A percentile compares a stretch with the other conserved stretches of the same genome.
phyloP scores from a whole-genome alignment of 1,284 basidiomycete genomes.

The Melampsora occidentalis region DNA sequence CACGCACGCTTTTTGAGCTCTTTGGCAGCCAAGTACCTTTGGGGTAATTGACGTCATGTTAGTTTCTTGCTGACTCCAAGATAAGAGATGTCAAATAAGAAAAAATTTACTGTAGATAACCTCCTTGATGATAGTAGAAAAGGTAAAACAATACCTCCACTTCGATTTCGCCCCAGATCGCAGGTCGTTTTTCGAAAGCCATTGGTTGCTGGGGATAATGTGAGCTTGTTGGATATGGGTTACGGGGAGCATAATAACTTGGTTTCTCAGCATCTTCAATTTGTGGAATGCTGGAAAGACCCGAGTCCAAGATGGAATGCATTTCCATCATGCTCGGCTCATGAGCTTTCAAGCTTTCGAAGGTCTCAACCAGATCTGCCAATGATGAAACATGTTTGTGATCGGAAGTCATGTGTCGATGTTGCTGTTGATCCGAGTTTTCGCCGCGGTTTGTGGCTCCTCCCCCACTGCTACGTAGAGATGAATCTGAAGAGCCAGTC shows the following conservation, averaged over 20 bases:
- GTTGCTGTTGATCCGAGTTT: constrained; percentile 47
- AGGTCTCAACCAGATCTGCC: constrained; percentile 88
- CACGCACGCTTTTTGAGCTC: constrained; percentile 97
- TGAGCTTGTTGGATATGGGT: constrained; percentile 83
- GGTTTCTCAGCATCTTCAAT: constrained; percentile 93
- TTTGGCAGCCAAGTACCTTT: constrained; percentile 87
- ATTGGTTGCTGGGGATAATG: constrained; percentile 92
- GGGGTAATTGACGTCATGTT: not conserved
- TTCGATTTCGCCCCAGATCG: constrained; percentile 86
- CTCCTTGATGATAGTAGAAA: constrained; percentile 96
- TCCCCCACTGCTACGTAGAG: not conserved
- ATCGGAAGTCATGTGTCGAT: constrained; percentile 48
- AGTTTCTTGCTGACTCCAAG: not conserved
- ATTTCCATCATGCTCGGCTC: constrained; percentile 64
- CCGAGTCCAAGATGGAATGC: constrained; percentile 85
- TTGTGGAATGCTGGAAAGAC: constrained; percentile 82
- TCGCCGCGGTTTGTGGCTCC: not conserved
- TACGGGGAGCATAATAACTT: constrained; percentile 92
- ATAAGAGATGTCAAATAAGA: not conserved
- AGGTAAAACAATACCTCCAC: constrained; percentile 98
- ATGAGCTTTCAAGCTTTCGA: constrained; percentile 84
- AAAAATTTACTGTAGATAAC: constrained; percentile 81
- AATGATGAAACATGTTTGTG: constrained; percentile 67
- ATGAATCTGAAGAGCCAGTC: too few species aligned
- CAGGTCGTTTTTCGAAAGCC: constrained; percentile 75